These are phyloP conservation scores for Diddensiella transvaalensis DNA, from an alignment of 805 yeast genomes.

Conservation along the genomic window DNA sequence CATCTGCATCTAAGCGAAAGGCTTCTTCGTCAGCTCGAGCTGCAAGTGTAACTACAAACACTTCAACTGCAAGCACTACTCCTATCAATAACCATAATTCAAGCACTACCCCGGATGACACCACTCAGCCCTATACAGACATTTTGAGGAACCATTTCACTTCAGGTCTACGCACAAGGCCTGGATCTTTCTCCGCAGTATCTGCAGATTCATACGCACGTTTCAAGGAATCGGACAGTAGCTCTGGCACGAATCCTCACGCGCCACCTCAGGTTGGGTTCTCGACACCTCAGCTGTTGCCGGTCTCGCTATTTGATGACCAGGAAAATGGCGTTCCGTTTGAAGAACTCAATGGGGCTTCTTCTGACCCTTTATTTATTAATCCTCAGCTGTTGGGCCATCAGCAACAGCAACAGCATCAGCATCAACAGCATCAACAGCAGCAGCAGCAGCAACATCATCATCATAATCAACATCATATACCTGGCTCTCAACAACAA, in stretches of 20 bases:
- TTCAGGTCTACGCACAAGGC: slow-evolving; percentile 18
- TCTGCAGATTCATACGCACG: slow-evolving; percentile 57
- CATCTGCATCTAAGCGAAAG: not conserved
- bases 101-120: slow-evolving; percentile 3
- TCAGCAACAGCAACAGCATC: slow-evolving; percentile 21
- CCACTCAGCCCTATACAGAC: slow-evolving; percentile 18
- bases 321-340: slow-evolving; percentile 53
- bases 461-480: slow-evolving; percentile 25
- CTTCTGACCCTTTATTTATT: slow-evolving; percentile 25
- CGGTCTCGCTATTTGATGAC: slow-evolving; percentile 44
- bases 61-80: not conserved
- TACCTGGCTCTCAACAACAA: too few species aligned
- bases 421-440: slow-evolving; percentile 24
- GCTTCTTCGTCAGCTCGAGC: not conserved
- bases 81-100: not conserved
- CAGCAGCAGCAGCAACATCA: slow-evolving; percentile 39
- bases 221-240: slow-evolving; percentile 38
- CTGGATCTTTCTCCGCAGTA: slow-evolving; percentile 61
- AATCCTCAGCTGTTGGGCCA: slow-evolving; percentile 25
- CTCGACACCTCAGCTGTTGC: slow-evolving; percentile 72
- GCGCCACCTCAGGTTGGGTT: slow-evolving; percentile 71
- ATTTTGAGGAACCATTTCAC: slow-evolving; percentile 16
- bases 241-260: slow-evolving; percentile 17
- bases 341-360: slow-evolving; percentile 49
- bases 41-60: not conserved